phyloP scores from a whole-genome alignment of 2,329 filamentous ascomycete species.

The Pseudohalonectria lignicola region DNA sequence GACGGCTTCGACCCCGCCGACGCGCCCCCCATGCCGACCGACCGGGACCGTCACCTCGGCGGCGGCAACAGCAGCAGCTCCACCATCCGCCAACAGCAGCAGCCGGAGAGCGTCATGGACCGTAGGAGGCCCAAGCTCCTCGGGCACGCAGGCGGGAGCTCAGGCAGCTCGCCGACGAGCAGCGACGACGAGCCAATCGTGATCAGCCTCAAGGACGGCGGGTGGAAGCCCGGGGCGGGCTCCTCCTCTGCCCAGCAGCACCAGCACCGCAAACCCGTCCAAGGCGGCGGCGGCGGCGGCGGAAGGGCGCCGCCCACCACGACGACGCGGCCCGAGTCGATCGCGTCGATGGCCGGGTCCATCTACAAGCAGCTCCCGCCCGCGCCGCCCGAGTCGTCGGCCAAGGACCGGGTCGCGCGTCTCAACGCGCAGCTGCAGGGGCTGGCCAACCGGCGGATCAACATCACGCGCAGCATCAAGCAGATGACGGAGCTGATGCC shows the following conservation, averaged over 20 bases:
- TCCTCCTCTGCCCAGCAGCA: conserved; percentile 3
- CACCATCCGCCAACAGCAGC: too few species aligned
- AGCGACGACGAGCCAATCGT: conserved; percentile 15
- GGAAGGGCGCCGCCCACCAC: conserved; percentile 4
- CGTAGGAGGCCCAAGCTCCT: conserved; percentile 7
- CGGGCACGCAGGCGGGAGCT: conserved; percentile 19
- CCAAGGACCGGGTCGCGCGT: conserved; percentile 53
- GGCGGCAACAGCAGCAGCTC: conserved; percentile 1
- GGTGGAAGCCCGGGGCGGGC: conserved; percentile 15
- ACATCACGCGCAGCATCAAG: conserved; percentile 60
- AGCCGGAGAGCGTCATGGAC: conserved; percentile 23
- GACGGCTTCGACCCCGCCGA: conserved; percentile 5
- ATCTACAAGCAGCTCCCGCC: conserved; percentile 48
- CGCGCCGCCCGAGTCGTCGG: conserved; percentile 45
- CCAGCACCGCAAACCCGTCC: conserved; percentile 5
- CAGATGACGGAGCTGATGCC: conserved; percentile 74
- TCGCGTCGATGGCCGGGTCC: conserved; percentile 21
- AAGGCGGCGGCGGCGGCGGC: conserved; percentile 5
- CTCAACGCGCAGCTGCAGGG: conserved; percentile 56
- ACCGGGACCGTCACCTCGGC: conserved; percentile 2
- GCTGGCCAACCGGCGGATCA: conserved; percentile 56
- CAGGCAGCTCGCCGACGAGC: conserved; percentile 12
- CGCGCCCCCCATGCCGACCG: conserved; percentile 7
- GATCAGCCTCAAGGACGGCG: conserved; percentile 21
- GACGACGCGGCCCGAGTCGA: conserved; percentile 15